Base-by-base conservation (phyloP, 148 eudicot species). In the Vaccinium vitisidaea region DNA sequence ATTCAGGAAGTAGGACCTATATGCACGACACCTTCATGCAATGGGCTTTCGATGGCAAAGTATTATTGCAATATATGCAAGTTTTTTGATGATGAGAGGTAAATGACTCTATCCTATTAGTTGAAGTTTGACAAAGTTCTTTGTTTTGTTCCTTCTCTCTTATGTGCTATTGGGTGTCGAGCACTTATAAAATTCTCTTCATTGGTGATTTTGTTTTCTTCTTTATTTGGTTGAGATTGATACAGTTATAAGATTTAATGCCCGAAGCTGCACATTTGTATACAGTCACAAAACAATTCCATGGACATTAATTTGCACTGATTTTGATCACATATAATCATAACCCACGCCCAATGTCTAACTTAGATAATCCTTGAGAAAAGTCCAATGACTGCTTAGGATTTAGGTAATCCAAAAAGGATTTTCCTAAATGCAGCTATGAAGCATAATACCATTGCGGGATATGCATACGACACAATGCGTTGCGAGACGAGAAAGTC, bases 61-160 rank as follows among this genome's bases (percentile, higher is more conserved):
- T 93, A 96, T 89, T 93, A 93, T 82, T 96, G 99, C 88, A 90
- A 84, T 80, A 94, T 94, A 75, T 96, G 99, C 93, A 96, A 94
- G 85, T 94, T 96, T 86, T 96, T 96, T 90, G 99, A 96, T 86
- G 99, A 96, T 84, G 99, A 96, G 85, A 89, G 99, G 98, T 94
- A 74, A 25, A 52, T 46, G 36, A 43, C 19, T 5, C 56, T 79
- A 25, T 79, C 67, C 43, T 54, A 56, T 56, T 56, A 9, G 14
- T 79, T 19, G 80, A 49, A 49, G 9, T 69, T 13, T 11, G 21
- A 27, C 3, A 54, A 48, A 79, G 59, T 30, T 79, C 13, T 30
- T 25, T 79, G 23, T 55, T 79, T 79, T 32, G 80, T 77, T n/a
- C 74, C 18, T 8, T 50, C 58, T 49, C 19, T 77, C 58, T 77